phyloP scores from a whole-genome alignment of 768 basidiomycete species.

The Serendipita vermifera region DNA sequence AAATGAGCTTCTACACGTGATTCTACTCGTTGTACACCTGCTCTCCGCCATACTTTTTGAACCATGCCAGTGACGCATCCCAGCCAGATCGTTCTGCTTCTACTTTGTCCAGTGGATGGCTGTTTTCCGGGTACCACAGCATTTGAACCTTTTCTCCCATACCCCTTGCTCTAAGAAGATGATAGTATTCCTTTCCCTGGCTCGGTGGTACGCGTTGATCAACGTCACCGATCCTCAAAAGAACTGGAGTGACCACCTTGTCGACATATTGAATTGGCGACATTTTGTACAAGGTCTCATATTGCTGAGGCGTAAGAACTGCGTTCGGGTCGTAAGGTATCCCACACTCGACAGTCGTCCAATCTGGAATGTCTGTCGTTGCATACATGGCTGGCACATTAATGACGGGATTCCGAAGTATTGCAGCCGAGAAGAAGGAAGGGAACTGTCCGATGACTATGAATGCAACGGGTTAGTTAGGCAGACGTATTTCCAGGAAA shows the following conservation, averaged over 20 bases:
- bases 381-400: conserved; percentile 39
- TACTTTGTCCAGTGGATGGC: conserved; percentile 51
- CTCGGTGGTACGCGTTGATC: conserved; percentile 51
- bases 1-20: too few relatives aligned
- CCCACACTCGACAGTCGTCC: conserved; percentile 37
- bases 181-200: conserved; percentile 51
- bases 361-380: conserved; percentile 56
- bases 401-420: conserved; percentile 58
- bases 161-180: conserved; percentile 39
- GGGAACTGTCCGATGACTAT: conserved; percentile 54
- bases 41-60: conserved; percentile 4
- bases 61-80: background rate
- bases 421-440: conserved; percentile 45
- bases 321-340: conserved; percentile 24
- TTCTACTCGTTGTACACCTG: too few relatives aligned
- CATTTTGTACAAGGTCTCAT: conserved; percentile 30
- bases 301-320: conserved; percentile 35
- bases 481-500: conserved; percentile 13
- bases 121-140: conserved; percentile 47
- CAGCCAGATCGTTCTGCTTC: conserved; percentile 36
- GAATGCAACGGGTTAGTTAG: background rate
- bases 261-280: conserved; percentile 48
- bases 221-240: conserved; percentile 45
- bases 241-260: conserved; percentile 37
- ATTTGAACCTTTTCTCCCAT: conserved; percentile 34